Evolutionary conservation across 163 green algal genomes (phyloP).

Genomic region (Chlamydomonas reinhardtii): DNA sequence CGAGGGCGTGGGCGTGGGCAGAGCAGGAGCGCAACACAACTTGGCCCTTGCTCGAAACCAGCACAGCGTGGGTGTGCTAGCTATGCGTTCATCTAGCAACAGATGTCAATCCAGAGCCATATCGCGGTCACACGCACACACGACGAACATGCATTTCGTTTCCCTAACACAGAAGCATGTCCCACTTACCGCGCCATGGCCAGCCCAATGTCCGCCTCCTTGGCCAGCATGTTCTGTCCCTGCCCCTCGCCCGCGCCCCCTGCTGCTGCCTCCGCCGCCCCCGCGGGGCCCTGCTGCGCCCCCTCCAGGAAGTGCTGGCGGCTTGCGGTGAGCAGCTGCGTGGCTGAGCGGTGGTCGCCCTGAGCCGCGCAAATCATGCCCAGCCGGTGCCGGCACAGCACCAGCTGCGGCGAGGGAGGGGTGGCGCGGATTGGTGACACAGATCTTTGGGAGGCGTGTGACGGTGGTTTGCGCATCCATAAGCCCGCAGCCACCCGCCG

Average conservation of each 20-base stretch:
- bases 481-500: too few species aligned
- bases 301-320: slow-evolving; percentile 46
- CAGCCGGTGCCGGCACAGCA: slow-evolving; percentile 72
- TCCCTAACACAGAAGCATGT: too few species aligned
- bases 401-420: slow-evolving; percentile 41
- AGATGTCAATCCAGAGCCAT: background rate
- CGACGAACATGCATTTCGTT: too few species aligned
- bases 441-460: too few species aligned
- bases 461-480: too few species aligned
- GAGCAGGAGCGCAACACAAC: too few species aligned
- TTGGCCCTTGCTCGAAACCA: too few species aligned
- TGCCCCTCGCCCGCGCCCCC: background rate
- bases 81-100: too few species aligned
- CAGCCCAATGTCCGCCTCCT: slow-evolving; percentile 62
- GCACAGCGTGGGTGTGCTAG: too few species aligned
- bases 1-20: background rate
- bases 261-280: background rate
- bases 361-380: slow-evolving; percentile 71
- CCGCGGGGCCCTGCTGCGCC: background rate
- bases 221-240: slow-evolving; percentile 53
- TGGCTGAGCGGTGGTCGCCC: slow-evolving; percentile 62
- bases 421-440: too few species aligned
- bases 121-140: background rate
- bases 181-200: slow-evolving; percentile 59
- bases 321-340: slow-evolving; percentile 57